These are phyloP conservation scores for Salvia sclarea DNA, from an alignment of 305 asterid genomes.

Conservation along the genomic window DNA sequence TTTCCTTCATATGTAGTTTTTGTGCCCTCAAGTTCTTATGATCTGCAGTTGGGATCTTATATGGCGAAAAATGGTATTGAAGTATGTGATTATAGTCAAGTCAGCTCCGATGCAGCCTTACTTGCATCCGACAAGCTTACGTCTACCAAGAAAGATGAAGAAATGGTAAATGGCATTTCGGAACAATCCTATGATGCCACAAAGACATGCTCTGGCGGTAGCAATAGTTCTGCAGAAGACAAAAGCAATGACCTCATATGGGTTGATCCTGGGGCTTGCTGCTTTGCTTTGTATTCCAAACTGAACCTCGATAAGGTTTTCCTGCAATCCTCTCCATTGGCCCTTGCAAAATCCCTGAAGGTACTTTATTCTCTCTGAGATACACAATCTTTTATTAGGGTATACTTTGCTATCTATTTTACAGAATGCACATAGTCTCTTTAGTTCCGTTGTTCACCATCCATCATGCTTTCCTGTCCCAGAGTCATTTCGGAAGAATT, in stretches of 20 bases:
- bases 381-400: slow-evolving; percentile 13
- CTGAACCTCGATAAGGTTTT: slow-evolving; percentile 65
- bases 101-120: slow-evolving; percentile 65
- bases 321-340: slow-evolving; percentile 77
- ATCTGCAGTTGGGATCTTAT: slow-evolving; percentile 59
- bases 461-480: background rate
- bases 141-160: slow-evolving; percentile 37
- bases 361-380: slow-evolving; percentile 41
- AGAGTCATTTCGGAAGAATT: slow-evolving; percentile 8
- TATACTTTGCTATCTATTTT: slow-evolving; percentile 4
- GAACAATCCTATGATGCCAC: too few species aligned
- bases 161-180: slow-evolving; percentile 25
- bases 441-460: background rate
- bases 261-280: slow-evolving; percentile 83
- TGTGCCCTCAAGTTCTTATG: slow-evolving; percentile 23
- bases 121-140: slow-evolving; percentile 75
- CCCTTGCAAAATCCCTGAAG: slow-evolving; percentile 92
- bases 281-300: slow-evolving; percentile 79
- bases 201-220: slow-evolving; percentile 23
- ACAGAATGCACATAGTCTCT: background rate
- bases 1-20: slow-evolving; percentile 10
- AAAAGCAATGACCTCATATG: slow-evolving; percentile 55
- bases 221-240: slow-evolving; percentile 37
- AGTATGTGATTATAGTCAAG: slow-evolving; percentile 69
- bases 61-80: slow-evolving; percentile 69